Base-by-base conservation (phyloP, 2,329 filamentous ascomycete genomes). In the Alternaria novae-zelandiae region DNA sequence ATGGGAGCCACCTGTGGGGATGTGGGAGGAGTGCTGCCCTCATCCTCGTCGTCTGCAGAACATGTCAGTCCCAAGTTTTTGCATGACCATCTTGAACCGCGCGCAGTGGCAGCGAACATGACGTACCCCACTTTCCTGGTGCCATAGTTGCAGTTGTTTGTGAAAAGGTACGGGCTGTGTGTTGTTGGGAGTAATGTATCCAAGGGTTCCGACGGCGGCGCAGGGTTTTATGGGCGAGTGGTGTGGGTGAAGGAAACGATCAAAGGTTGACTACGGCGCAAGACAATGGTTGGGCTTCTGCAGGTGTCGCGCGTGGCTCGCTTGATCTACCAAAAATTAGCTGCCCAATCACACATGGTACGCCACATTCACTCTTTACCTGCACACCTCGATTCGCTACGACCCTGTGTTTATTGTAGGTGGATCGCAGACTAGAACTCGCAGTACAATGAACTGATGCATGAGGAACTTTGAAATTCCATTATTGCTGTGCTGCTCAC, bases 21-120 rank as follows among this genome's bases (percentile, higher is more conserved):
- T 56, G 81, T 81, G 68, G 85, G 80, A 63, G 83, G 83, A 69
- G 83, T 85, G 63, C 80, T 81, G 70, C 85, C 85, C 71, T 89
- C 87, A 66, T 90, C 88, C 66, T 89, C 84, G 64, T 85, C 83
- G 65, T 85, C 83, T 82, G 54, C 21, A 32, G 36, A 15, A 5
- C 11, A 36, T 46, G 69, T 79, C 51, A 78, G 75, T 66, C 25
- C 21, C 32, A 30, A 25, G 44, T 47, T 50, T 28, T 59, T 23
- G 44, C 17, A 36, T 15, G 11, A 49, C 25, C 32, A 56, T 47
- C 45, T 61, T 56, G 51, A 36, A 66, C 57, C 54, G 67, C 65
- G 68, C 65, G 54, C 72, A 70, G 68, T 66, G 64, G 61, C 55
- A 55, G 65, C 30, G 69, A 68, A 72, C 61, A 78, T 80, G 79